phyloP scores from a whole-genome alignment of 148 eudicot genomes.

The Drosera capensis region DNA sequence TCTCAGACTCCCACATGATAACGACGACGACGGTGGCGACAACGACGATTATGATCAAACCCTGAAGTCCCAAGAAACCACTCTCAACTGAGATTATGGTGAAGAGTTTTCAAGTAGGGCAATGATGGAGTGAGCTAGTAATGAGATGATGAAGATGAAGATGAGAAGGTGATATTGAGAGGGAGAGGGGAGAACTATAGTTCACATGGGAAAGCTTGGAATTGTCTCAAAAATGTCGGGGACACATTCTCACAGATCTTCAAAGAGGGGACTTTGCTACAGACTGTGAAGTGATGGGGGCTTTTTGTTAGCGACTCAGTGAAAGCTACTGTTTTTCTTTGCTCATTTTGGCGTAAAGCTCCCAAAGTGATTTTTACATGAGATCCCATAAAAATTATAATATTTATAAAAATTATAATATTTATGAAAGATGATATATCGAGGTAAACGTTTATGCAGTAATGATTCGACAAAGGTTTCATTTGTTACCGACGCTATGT shows the following conservation, averaged over 20 bases:
- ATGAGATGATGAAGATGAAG: neutral
- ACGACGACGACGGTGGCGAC: neutral
- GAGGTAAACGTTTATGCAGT: too few relatives aligned
- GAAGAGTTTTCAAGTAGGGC: neutral
- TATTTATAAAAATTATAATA: too few relatives aligned
- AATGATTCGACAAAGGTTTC: too few relatives aligned
- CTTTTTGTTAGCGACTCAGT: neutral
- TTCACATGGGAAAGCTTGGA: slow-evolving; percentile 5
- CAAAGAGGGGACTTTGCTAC: neutral
- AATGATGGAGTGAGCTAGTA: neutral
- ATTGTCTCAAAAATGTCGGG: slow-evolving; percentile 1
- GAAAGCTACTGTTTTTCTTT: neutral
- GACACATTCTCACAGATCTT: neutral
- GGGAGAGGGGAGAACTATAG: neutral
- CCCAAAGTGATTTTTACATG: too few relatives aligned
- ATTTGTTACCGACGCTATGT: too few relatives aligned
- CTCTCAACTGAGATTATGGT: neutral
- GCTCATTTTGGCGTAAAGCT: too few relatives aligned
- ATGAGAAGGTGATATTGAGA: neutral
- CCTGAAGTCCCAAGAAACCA: neutral
- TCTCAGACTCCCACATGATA: slow-evolving; percentile 86
- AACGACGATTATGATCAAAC: neutral
- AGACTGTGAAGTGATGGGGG: slow-evolving; percentile 2
- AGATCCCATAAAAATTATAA: too few relatives aligned
- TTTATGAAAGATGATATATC: too few relatives aligned